Conservation (phyloP, 257 asterid species). For the Coffea canephora region DNA sequence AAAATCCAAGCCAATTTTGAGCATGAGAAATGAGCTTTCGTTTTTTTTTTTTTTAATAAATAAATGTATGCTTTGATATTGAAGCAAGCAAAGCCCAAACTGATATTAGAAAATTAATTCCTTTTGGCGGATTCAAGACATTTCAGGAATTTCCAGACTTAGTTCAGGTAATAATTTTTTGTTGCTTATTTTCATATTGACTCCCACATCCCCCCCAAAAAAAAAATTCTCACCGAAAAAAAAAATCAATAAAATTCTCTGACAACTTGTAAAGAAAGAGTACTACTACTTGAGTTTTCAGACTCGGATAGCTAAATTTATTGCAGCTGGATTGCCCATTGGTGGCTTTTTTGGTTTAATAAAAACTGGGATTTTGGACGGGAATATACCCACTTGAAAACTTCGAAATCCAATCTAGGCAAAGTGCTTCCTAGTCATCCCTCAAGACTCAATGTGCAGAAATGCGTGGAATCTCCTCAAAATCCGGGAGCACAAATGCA, state of each 20-base stretch:
- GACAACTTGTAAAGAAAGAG: background rate
- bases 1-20: background rate
- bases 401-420: constrained; percentile 5
- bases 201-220: no score
- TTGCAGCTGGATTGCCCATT: background rate
- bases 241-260: background rate
- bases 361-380: no score
- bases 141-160: background rate
- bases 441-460: constrained; percentile 9
- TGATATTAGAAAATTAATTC: no score
- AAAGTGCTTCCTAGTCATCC: background rate
- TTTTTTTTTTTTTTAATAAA: no score
- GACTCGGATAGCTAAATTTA: background rate
- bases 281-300: background rate
- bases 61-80: background rate
- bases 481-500: background rate
- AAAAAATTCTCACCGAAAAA: no score
- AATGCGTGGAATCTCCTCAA: constrained; percentile 10
- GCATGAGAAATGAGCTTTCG: no score
- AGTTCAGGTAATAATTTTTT: background rate
- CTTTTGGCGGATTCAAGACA: background rate
- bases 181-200: no score
- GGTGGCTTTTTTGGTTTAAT: background rate
- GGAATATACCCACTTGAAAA: constrained; percentile 13
- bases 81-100: background rate